Percentiles rank a stretch among this genome's conserved stretches.
Evolutionary conservation across 78 protist species (phyloP).

Genomic region (Pigoraptor vietnamica): DNA sequence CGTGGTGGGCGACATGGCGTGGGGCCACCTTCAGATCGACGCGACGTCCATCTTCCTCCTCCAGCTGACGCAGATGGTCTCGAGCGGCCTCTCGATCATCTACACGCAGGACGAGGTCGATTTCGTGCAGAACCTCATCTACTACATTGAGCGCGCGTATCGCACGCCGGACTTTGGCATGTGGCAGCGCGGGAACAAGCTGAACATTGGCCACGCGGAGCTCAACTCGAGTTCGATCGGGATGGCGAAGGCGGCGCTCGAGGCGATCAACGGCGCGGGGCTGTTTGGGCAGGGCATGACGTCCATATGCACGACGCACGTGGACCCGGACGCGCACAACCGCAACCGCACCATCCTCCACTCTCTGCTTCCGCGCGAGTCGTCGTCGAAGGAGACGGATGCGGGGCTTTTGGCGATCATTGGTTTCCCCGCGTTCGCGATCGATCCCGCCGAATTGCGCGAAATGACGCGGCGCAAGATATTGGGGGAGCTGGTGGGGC

Average conservation of each 20-base stretch:
- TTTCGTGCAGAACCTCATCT: constrained; percentile 24
- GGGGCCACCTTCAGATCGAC: constrained; percentile 36
- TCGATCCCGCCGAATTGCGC: neutral
- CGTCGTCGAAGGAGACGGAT: constrained; percentile 15
- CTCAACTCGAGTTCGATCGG: constrained; percentile 27
- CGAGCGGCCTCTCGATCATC: neutral
- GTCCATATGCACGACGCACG: neutral
- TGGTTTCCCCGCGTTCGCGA: constrained; percentile 20
- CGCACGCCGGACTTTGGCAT: constrained; percentile 32
- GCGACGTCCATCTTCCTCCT: constrained; percentile 32
- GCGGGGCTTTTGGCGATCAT: neutral
- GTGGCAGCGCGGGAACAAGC: constrained; percentile 15
- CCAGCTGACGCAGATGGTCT: constrained; percentile 13
- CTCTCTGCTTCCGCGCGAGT: constrained; percentile 22
- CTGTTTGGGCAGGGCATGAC: neutral
- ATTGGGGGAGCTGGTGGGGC: neutral
- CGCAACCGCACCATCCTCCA: constrained; percentile 6
- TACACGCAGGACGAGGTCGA: neutral
- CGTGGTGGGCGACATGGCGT: constrained; percentile 1
- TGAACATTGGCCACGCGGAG: neutral
- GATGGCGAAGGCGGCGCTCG: constrained; percentile 40
- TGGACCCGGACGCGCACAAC: constrained; percentile 34
- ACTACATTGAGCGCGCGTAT: constrained; percentile 27
- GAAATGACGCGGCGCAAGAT: neutral
- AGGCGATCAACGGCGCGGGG: constrained; percentile 16